Evolutionary conservation across 345 rosid species (phyloP), one percentile per base, ranked within the genome.

Genomic region (Theobroma cacao): DNA sequence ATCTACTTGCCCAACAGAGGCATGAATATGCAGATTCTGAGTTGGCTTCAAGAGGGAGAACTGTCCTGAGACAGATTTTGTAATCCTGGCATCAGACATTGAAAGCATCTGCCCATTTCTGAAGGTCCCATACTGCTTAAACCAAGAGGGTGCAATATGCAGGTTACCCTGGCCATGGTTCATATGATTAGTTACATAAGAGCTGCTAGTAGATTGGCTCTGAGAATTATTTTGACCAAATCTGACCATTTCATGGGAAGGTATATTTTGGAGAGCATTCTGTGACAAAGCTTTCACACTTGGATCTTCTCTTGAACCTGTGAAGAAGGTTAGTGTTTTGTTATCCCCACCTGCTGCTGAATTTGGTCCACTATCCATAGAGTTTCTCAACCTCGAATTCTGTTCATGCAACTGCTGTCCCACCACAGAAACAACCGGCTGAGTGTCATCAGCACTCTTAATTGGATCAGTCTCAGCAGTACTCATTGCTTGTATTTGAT

Each of bases 81-180:
- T 73, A 61, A 60, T 72, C 53, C 77, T 60, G 24, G 80, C 62
- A 79, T 76, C 78, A 77, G 50, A 75, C 22, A 66, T 59, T 17
- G 83, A 76, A 34, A 78, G 78, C 75, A 85, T 77, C 77, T 84
- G 92, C 59, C 86, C 88, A 84, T 86, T 85, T 79, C 77, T 86
- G 50, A 79, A 72, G 52, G 83, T 72, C 12, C 87, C 90, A 79
- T 82, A 83, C 47, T 79, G 85, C 72, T 82, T 82, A 82, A 88
- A 83, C 85, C 81, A 85, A 26, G 82, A 52, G 12, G 85, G 75
- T 0, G 72, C 78, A 77, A 80, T 31, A 41, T 33, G 80, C 65
- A 67, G 78, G 77, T 74, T 84, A 43, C 45, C 72, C 66, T 78
- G 88, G 66, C 74, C 34, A 34, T 79, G 75, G 9, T 79, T 85